Conservation (phyloP, 1,284 basidiomycete genomes). For the Wolfiporia cocos region DNA sequence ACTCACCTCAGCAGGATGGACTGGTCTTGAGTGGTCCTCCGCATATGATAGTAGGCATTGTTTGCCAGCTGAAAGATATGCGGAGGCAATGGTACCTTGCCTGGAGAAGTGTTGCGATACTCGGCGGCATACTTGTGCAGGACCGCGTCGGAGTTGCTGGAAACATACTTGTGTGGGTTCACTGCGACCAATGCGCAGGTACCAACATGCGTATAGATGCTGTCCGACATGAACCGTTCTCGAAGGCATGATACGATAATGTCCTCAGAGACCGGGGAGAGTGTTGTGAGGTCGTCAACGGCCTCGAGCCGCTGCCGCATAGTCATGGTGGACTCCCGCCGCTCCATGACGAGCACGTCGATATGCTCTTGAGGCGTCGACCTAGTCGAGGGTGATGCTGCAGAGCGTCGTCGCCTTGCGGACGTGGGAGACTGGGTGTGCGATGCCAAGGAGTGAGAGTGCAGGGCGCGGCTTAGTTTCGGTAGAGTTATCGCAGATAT, state of each 20-base stretch:
- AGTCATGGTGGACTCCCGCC: slow-evolving; percentile 25
- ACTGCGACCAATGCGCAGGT: slow-evolving; percentile 71
- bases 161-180: slow-evolving; percentile 85
- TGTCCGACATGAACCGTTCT: slow-evolving; percentile 81
- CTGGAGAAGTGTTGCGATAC: slow-evolving; percentile 46
- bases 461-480: too few relatives aligned
- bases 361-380: too few relatives aligned
- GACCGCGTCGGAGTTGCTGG: slow-evolving; percentile 75
- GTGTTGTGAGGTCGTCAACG: slow-evolving; percentile 56
- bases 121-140: slow-evolving; percentile 80
- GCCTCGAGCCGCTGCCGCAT: slow-evolving; percentile 62
- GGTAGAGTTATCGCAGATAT: too few relatives aligned
- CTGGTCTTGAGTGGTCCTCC: slow-evolving; percentile 90
- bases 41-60: slow-evolving; percentile 96
- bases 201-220: slow-evolving; percentile 76
- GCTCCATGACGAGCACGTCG: slow-evolving; percentile 20
- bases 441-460: too few relatives aligned
- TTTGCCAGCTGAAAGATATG: slow-evolving; percentile 88
- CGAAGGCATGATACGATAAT: slow-evolving; percentile 77
- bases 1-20: slow-evolving; percentile 78
- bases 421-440: slow-evolving; percentile 24
- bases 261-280: slow-evolving; percentile 66
- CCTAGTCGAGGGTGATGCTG: slow-evolving; percentile 46
- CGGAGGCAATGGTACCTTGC: slow-evolving; percentile 42
- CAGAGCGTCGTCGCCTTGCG: slow-evolving; percentile 52